Evolutionary conservation across 169 alveolate species (phyloP).

Genomic region (Besnoitia besnoiti): DNA sequence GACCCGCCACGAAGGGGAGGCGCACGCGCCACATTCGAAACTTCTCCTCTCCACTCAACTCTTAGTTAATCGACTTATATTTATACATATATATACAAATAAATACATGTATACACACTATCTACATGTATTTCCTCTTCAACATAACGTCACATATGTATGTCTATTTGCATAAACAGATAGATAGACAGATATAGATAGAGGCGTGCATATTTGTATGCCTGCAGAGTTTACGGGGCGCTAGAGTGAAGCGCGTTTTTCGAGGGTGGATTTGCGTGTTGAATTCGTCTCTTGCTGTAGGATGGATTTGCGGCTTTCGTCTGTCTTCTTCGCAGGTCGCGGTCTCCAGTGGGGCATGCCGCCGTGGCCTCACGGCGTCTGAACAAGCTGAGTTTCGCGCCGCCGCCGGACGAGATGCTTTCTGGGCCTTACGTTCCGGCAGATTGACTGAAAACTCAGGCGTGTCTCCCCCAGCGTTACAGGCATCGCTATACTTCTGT

Average conservation of each 20-base stretch:
- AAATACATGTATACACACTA: not conserved
- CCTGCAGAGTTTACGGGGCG: no score
- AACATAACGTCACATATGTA: not conserved
- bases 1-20: no score
- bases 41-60: not conserved
- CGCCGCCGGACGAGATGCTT: slow-evolving; percentile 67
- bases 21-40: not conserved
- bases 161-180: no score
- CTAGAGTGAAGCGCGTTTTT: no score
- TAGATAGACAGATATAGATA: no score
- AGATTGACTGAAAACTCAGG: not conserved
- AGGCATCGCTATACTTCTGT: not conserved
- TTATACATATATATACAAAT: no score
- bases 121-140: not conserved
- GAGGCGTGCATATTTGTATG: no score
- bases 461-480: not conserved
- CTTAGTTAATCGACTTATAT: not conserved
- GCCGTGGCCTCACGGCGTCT: slow-evolving; percentile 47
- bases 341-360: slow-evolving; percentile 47
- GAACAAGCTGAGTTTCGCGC: slow-evolving; percentile 62
- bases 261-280: no score
- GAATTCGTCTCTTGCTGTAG: no score
- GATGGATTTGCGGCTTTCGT: no score
- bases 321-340: slow-evolving; percentile 40
- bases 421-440: slow-evolving; percentile 67